These are phyloP conservation scores for Chaetomium globosum DNA, from an alignment of 2,329 filamentous ascomycete species.

Conservation along the genomic window DNA sequence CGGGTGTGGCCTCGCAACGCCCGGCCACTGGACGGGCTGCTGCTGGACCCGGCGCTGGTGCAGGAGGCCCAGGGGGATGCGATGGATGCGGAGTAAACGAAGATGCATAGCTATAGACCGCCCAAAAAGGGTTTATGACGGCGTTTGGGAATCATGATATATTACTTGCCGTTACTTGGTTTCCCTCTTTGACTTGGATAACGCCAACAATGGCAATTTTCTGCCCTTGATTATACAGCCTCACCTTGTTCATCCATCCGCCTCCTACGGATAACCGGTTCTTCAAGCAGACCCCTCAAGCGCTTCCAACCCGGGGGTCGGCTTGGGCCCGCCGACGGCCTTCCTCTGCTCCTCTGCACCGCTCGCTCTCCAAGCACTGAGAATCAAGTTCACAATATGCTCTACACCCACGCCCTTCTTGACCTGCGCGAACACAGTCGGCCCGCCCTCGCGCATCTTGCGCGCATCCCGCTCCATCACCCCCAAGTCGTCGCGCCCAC, in stretches of 20 bases:
- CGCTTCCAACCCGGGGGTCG: slow-evolving; percentile 59
- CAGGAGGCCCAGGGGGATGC: slow-evolving; percentile 35
- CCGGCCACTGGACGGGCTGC: slow-evolving; percentile 49
- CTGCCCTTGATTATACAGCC: not conserved
- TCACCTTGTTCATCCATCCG: not conserved
- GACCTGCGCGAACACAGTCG: slow-evolving; percentile 96
- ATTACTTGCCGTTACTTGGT: slow-evolving; percentile 8
- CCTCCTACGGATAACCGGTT: not conserved
- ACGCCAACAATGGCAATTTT: not conserved
- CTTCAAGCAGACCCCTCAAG: slow-evolving; percentile 39
- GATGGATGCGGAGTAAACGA: slow-evolving; percentile 44
- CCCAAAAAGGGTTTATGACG: slow-evolving; percentile 16
- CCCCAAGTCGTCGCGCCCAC: slow-evolving; percentile 84
- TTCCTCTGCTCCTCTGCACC: slow-evolving; percentile 69
- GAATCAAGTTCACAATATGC: slow-evolving; percentile 82
- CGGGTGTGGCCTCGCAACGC: slow-evolving; percentile 78
- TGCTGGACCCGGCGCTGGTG: slow-evolving; percentile 37
- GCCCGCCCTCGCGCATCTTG: slow-evolving; percentile 93
- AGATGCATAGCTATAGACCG: slow-evolving; percentile 13
- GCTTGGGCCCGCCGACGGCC: slow-evolving; percentile 58
- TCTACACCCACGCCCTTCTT: slow-evolving; percentile 85
- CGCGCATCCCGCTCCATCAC: slow-evolving; percentile 95
- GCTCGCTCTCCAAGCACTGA: slow-evolving; percentile 90
- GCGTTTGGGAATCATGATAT: slow-evolving; percentile 29
- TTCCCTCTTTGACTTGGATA: slow-evolving; percentile 1